Evolutionary conservation across 2,329 filamentous ascomycete species (phyloP).

Genomic region (Volutella citrinella): DNA sequence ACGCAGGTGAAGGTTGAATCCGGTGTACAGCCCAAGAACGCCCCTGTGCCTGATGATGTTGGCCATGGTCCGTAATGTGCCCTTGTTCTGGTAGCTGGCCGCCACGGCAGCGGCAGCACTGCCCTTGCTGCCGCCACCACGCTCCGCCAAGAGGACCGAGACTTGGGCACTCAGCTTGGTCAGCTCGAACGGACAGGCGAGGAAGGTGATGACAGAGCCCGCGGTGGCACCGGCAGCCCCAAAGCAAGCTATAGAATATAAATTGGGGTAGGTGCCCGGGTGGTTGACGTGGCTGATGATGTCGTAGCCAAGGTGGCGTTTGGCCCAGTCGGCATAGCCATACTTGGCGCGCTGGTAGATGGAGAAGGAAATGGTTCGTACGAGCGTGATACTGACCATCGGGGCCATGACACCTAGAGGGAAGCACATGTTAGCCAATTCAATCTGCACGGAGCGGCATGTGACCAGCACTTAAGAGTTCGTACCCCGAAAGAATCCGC

Average conservation of each 20-base stretch:
- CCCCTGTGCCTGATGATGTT: constrained; percentile 76
- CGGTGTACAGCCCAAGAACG: constrained; percentile 72
- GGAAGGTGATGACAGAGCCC: constrained; percentile 73
- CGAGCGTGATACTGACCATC: constrained; percentile 74
- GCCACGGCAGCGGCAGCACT: constrained; percentile 60
- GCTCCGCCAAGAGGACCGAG: constrained; percentile 68
- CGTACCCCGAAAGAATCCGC: constrained; percentile 78
- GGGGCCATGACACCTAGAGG: constrained; percentile 69
- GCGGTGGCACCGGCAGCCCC: constrained; percentile 75
- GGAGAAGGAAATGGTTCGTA: constrained; percentile 75
- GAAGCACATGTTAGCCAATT: constrained; percentile 12
- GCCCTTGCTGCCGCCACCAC: constrained; percentile 35
- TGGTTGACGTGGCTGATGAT: constrained; percentile 71
- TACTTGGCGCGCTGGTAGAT: constrained; percentile 79
- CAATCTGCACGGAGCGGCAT: too few relatives aligned
- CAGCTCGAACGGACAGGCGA: constrained; percentile 85
- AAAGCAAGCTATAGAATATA: constrained; percentile 74
- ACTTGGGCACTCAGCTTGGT: constrained; percentile 88
- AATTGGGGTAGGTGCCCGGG: constrained; percentile 65
- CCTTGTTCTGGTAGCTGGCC: constrained; percentile 73
- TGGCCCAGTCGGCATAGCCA: constrained; percentile 67
- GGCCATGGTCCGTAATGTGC: constrained; percentile 71
- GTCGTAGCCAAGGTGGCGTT: constrained; percentile 63
- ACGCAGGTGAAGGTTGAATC: constrained; percentile 76
- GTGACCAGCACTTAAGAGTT: too few relatives aligned